phyloP scores from a whole-genome alignment of 2,329 filamentous ascomycete species.

The Pyrenophora seminiperda region DNA sequence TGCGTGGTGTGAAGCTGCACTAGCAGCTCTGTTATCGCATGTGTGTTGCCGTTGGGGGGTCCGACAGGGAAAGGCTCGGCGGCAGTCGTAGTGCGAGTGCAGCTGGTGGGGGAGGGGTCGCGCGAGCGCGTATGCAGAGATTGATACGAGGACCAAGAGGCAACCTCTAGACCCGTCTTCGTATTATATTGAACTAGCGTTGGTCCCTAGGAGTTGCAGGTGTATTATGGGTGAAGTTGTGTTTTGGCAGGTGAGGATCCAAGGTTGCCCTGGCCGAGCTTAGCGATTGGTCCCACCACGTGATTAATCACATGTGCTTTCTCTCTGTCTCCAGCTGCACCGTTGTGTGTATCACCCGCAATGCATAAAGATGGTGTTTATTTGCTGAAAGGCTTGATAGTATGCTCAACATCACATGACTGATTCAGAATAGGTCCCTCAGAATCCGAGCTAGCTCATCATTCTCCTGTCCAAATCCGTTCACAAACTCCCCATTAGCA shows the following conservation, averaged over 20 bases:
- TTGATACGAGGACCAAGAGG: slow-evolving; percentile 3
- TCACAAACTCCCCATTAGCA: slow-evolving; percentile 50
- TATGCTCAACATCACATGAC: background rate
- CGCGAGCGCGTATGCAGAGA: slow-evolving; percentile 19
- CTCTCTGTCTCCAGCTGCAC: background rate
- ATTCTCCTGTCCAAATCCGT: slow-evolving; percentile 61
- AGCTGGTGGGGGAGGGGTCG: slow-evolving; percentile 21
- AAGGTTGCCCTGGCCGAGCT: slow-evolving; percentile 22
- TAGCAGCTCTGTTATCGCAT: slow-evolving; percentile 28
- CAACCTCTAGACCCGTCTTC: background rate
- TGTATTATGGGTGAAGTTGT: slow-evolving; percentile 14
- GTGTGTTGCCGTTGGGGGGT: slow-evolving; percentile 13
- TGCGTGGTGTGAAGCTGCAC: slow-evolving; percentile 18
- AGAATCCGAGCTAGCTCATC: slow-evolving; percentile 65
- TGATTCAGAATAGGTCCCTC: slow-evolving; percentile 60
- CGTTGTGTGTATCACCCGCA: no score
- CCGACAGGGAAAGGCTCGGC: slow-evolving; percentile 11
- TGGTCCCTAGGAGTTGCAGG: slow-evolving; percentile 3
- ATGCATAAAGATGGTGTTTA: no score
- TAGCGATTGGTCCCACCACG: slow-evolving; percentile 22
- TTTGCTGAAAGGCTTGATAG: no score
- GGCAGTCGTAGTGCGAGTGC: slow-evolving; percentile 18
- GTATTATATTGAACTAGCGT: slow-evolving; percentile 2
- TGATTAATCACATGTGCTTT: slow-evolving; percentile 14
- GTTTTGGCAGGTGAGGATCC: slow-evolving; percentile 22